Percentiles rank a stretch among this genome's conserved stretches.
Evolutionary conservation across 768 basidiomycete genomes (phyloP).

Genomic region (Tylopilus sp.): DNA sequence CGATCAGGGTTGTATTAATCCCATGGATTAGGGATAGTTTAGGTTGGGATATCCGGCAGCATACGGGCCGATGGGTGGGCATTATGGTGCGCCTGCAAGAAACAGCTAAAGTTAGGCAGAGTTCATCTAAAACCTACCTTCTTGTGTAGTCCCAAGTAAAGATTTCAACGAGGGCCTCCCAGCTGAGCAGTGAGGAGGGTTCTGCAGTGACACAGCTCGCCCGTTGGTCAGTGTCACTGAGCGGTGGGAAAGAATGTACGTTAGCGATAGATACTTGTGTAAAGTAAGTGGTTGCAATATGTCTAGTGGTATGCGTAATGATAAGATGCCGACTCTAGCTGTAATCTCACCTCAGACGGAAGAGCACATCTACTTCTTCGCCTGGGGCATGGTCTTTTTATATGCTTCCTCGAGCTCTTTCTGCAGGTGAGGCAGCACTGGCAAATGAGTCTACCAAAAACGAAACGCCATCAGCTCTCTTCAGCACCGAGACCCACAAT

Average conservation of each 20-base stretch:
- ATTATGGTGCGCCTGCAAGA: too few relatives aligned
- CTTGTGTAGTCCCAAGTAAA: too few relatives aligned
- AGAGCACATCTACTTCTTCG: constrained; percentile 61
- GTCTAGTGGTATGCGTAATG: constrained; percentile 12
- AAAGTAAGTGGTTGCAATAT: constrained; percentile 12
- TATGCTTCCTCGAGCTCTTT: constrained; percentile 86
- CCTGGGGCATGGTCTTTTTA: constrained; percentile 66
- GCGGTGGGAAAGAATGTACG: constrained; percentile 1
- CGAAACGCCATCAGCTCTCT: neutral
- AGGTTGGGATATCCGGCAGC: too few relatives aligned
- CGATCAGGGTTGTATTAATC: neutral
- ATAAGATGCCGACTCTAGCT: constrained; percentile 4
- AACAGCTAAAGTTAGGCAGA: too few relatives aligned
- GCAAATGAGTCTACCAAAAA: constrained; percentile 58
- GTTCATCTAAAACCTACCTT: too few relatives aligned
- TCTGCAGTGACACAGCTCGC: neutral
- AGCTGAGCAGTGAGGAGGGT: too few relatives aligned
- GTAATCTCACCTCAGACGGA: neutral
- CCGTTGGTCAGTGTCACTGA: neutral
- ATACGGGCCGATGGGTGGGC: too few relatives aligned
- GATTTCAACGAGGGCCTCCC: too few relatives aligned
- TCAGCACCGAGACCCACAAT: neutral
- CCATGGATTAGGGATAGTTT: too few relatives aligned
- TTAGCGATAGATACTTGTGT: constrained; percentile 9
- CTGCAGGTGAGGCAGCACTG: constrained; percentile 84